Evolutionary conservation across 2,329 filamentous ascomycete genomes (phyloP), one percentile per base, ranked within the genome.

Genomic region (Ophiostoma tasmaniense): DNA sequence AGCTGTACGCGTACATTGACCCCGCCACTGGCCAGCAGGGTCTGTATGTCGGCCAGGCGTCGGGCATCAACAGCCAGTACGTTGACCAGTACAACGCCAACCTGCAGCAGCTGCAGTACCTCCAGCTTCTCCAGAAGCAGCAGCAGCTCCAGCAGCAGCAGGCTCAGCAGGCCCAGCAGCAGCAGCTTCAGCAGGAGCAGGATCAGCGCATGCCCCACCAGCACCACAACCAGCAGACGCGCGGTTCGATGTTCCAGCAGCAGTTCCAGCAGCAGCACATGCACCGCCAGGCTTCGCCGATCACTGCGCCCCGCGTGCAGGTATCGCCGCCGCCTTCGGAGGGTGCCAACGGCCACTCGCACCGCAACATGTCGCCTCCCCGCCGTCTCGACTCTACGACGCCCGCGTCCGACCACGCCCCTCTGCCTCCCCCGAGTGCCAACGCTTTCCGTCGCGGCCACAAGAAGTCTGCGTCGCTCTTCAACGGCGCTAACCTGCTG

Each of bases 381-480:
- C 88, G 39, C 86, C 87, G 20, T 88, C 87, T 78, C 86, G 89
- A 75, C 85, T 85, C 65, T 85, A 89, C 37, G 22, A 66, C 22
- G 13, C 65, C 66, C 90, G 91, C 22, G 90, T 90, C 5, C 74
- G 75, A 75, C 68, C 81, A 83, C 17, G 79, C 80, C 2, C 92
- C 93, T 55, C 86, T 97, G 67, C 93, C 93, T 67, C 92, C 92
- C 35, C 92, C 92, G 70, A 96, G 93, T 68, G 91, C 91, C 73
- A 95, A 93, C 75, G 92, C 93, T 62, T 97, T 97, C 84, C 93
- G 93, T 72, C 92, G 93, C 70, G 91, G 92, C 69, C 94, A 98
- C 80, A 95, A 96, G 84, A 97, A 97, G 85, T 87, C 87, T 13
- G 87, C 88, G 28, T 96, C 94, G 5, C 84, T 93, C 35, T 86